Evolutionary conservation across 169 alveolate genomes (phyloP).

Genomic region (Plasmodium falciparum): DNA sequence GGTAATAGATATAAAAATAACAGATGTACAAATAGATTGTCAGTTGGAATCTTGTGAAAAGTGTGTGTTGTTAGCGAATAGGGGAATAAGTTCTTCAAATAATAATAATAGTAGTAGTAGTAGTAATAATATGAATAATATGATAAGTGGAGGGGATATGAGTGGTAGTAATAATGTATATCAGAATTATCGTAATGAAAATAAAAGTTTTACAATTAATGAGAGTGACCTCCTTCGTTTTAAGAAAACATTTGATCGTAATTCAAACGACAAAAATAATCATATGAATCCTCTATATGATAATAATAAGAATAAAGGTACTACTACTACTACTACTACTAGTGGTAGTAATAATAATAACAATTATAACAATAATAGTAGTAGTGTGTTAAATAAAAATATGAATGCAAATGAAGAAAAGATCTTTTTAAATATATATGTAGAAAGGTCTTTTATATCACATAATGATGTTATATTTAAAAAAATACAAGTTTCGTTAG

Average conservation of each 20-base stretch:
- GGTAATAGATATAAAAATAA: slow-evolving; percentile 84
- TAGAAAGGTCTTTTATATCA: slow-evolving; percentile 86
- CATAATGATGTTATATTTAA: slow-evolving; percentile 85
- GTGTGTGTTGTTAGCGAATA: slow-evolving; percentile 81
- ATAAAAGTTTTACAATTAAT: neutral
- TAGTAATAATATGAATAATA: slow-evolving; percentile 1
- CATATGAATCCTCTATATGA: neutral
- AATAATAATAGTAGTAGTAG: neutral
- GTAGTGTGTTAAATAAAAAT: slow-evolving; percentile 2
- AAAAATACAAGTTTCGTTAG: slow-evolving; percentile 84
- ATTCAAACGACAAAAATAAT: slow-evolving; percentile 13
- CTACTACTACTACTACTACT: neutral
- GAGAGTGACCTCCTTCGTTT: neutral
- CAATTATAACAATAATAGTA: neutral
- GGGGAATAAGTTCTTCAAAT: slow-evolving; percentile 58
- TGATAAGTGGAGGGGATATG: slow-evolving; percentile 9
- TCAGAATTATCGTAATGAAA: neutral
- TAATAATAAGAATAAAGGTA: neutral
- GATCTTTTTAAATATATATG: slow-evolving; percentile 84
- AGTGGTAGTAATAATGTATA: slow-evolving; percentile 33
- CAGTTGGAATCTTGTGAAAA: slow-evolving; percentile 84
- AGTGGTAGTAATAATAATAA: neutral
- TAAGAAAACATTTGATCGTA: neutral
- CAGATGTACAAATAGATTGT: slow-evolving; percentile 88
- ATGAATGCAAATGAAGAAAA: slow-evolving; percentile 56